These are phyloP conservation scores for Linum tenue DNA, from an alignment of 345 rosid species.

Conservation along the genomic window DNA sequence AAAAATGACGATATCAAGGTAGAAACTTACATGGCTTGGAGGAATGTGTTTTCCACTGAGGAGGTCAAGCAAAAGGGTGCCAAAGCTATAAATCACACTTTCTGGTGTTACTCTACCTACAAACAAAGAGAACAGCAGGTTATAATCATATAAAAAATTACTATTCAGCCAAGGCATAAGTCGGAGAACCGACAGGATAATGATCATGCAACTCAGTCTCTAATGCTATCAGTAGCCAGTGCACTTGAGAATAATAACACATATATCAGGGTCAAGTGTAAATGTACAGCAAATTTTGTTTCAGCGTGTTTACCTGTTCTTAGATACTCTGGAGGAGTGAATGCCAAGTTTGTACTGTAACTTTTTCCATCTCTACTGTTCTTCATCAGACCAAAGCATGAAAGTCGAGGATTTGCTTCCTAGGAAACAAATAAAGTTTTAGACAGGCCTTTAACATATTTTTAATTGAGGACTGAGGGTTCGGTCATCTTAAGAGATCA, in stretches of 20 bases:
- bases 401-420: slow-evolving; percentile 87
- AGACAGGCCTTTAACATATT: neutral
- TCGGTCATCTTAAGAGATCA: slow-evolving; percentile 5
- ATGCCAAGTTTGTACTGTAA: slow-evolving; percentile 78
- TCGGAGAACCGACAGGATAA: no score
- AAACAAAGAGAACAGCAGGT: slow-evolving; percentile 13
- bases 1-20: neutral
- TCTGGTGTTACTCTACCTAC: slow-evolving; percentile 80
- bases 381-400: slow-evolving; percentile 96
- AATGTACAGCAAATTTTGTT: neutral
- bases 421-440: slow-evolving; percentile 14
- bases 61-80: slow-evolving; percentile 84
- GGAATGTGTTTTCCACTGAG: slow-evolving; percentile 96
- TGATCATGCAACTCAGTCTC: neutral
- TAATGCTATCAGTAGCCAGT: neutral
- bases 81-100: slow-evolving; percentile 88
- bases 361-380: slow-evolving; percentile 93
- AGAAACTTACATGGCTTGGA: slow-evolving; percentile 75
- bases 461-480: neutral
- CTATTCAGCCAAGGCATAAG: neutral
- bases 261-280: slow-evolving; percentile 1
- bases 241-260: neutral
- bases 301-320: slow-evolving; percentile 46
- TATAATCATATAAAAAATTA: neutral
- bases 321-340: slow-evolving; percentile 88